Conservation (phyloP, 345 rosid genomes). For the Boechera divaricarpa region DNA sequence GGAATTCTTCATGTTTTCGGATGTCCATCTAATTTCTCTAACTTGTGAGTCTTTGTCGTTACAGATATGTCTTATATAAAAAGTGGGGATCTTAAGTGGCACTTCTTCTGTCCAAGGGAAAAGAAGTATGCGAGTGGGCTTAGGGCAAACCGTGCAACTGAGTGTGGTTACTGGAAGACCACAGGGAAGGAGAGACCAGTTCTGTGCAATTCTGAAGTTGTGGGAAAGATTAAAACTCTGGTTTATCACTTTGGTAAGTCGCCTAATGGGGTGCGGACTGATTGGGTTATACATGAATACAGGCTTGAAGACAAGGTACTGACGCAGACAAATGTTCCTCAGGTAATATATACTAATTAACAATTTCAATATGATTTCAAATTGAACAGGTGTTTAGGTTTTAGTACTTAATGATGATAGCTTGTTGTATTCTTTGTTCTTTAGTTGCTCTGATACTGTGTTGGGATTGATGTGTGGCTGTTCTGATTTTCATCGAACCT, state of each 20-base stretch:
- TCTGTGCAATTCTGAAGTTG: conserved; percentile 44
- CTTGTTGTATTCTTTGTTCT: background rate
- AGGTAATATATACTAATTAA: conserved; percentile 23
- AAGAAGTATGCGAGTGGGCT: conserved; percentile 67
- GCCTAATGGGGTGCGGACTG: conserved; percentile 63
- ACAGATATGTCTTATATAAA: conserved; percentile 50
- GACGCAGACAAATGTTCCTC: conserved; percentile 45
- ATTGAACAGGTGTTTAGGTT: background rate
- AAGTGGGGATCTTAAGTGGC: conserved; percentile 79
- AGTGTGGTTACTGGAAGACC: conserved; percentile 77
- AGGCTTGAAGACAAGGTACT: conserved; percentile 57
- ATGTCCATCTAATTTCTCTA: background rate
- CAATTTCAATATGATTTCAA: background rate
- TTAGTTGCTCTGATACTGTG: background rate
- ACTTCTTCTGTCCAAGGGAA: conserved; percentile 76
- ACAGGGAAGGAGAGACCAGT: conserved; percentile 77
- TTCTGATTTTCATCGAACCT: background rate
- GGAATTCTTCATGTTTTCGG: background rate
- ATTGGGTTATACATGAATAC: conserved; percentile 94
- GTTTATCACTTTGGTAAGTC: conserved; percentile 68
- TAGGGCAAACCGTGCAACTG: conserved; percentile 62
- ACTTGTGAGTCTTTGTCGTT: background rate
- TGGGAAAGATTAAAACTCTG: conserved; percentile 73
- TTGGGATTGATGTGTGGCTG: background rate
- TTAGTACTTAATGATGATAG: background rate